These are phyloP conservation scores for Tinospora cordifolia DNA, from an alignment of 164 flowering plant genomes.

Conservation along the genomic window DNA sequence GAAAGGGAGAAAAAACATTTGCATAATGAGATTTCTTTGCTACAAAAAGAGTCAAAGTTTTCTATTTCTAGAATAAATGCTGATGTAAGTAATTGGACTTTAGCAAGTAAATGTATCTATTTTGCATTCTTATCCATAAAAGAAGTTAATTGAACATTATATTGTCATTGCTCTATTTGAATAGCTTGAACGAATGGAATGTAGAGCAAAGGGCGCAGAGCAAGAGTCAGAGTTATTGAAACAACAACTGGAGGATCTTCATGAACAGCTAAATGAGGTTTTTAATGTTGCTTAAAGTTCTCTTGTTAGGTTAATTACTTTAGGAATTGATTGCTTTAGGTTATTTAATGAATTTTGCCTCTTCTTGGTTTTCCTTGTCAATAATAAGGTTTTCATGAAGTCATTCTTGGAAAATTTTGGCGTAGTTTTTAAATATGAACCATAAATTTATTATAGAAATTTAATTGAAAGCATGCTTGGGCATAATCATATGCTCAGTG, in stretches of 20 bases:
- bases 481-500: too few species aligned
- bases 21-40: conserved; percentile 44
- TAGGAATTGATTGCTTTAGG: background rate
- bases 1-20: conserved; percentile 60
- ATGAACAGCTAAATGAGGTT: conserved; percentile 57
- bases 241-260: conserved; percentile 54
- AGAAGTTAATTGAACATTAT: background rate
- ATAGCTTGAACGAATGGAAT: conserved; percentile 78
- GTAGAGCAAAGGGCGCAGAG: conserved; percentile 71
- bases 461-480: too few species aligned
- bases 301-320: too few species aligned
- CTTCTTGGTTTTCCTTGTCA: background rate
- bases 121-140: background rate
- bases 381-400: background rate
- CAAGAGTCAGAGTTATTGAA: conserved; percentile 56
- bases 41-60: conserved; percentile 54
- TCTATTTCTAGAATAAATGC: conserved; percentile 61
- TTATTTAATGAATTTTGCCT: background rate
- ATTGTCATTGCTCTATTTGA: conserved; percentile 10
- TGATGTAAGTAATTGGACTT: conserved; percentile 47
- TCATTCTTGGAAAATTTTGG: background rate
- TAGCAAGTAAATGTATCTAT: background rate
- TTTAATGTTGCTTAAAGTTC: background rate
- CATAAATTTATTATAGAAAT: too few species aligned
- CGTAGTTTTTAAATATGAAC: too few species aligned